These are phyloP conservation scores for Euphorbia pulcherrima DNA, from an alignment of 345 rosid genomes.

Conservation along the genomic window DNA sequence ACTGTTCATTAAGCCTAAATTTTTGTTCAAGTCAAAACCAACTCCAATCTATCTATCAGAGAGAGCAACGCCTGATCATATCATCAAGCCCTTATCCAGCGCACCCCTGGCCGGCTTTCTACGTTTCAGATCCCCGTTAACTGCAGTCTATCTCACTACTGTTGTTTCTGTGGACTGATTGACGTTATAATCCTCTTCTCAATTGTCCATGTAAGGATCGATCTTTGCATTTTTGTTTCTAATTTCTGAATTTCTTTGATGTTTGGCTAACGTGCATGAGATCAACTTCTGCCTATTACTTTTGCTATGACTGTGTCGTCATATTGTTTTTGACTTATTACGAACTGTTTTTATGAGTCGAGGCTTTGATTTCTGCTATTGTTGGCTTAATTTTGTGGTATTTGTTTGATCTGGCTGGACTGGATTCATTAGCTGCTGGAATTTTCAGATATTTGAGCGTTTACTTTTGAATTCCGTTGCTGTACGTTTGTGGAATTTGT, in stretches of 20 bases:
- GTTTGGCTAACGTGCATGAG: not conserved
- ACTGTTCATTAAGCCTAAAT: not conserved
- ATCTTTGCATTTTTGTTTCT: not conserved
- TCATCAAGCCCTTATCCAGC: constrained; percentile 24
- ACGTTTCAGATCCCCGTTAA: constrained; percentile 13
- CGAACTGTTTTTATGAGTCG: not conserved
- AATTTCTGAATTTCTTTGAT: not conserved
- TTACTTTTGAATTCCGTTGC: not conserved
- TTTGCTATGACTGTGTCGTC: not conserved
- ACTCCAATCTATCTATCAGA: not conserved
- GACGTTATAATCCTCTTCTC: not conserved
- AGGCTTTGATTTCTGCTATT: not conserved
- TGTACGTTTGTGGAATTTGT: not conserved
- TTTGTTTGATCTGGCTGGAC: constrained; percentile 9
- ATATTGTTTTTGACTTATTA: not conserved
- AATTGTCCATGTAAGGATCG: constrained; percentile 11
- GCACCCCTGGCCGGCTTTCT: constrained; percentile 21
- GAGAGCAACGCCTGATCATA: not conserved
- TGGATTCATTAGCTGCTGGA: not conserved
- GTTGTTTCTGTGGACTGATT: not conserved
- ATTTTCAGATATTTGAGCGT: not conserved
- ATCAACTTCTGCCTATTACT: not conserved
- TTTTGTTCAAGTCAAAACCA: constrained; percentile 7
- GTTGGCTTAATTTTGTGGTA: not conserved
- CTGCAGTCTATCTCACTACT: not conserved